phyloP scores from a whole-genome alignment of 2,329 filamentous ascomycete genomes.

The Sphaerulina musiva region DNA sequence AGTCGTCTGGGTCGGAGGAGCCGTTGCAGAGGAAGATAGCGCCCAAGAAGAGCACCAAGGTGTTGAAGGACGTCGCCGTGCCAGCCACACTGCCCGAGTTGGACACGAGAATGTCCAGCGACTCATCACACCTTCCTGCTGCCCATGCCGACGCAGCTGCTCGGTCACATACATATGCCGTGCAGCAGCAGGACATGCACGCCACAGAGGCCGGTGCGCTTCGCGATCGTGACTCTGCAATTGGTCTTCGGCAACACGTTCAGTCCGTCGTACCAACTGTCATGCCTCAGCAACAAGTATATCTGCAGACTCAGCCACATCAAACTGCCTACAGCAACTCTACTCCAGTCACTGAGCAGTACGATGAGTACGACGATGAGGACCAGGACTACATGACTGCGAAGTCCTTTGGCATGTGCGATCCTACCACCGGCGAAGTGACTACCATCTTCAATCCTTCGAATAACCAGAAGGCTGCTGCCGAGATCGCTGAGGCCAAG shows the following conservation, averaged over 20 bases:
- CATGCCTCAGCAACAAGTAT: constrained; percentile 2
- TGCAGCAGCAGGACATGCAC: constrained; percentile 25
- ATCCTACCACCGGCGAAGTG: constrained; percentile 56
- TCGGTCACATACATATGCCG: constrained; percentile 2
- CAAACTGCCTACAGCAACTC: constrained; percentile 8
- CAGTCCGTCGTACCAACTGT: constrained; percentile 4
- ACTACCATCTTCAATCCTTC: constrained; percentile 59
- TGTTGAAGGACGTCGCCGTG: constrained; percentile 25
- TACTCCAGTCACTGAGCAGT: constrained; percentile 16
- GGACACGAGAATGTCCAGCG: constrained; percentile 5
- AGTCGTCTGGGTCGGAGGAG: constrained; percentile 9
- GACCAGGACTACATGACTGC: constrained; percentile 69
- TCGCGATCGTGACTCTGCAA: constrained; percentile 22
- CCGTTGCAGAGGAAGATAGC: constrained; percentile 24
- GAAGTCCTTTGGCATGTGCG: constrained; percentile 68
- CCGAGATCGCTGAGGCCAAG: constrained; percentile 65
- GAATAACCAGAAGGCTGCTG: constrained; percentile 59
- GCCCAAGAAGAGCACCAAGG: constrained; percentile 31
- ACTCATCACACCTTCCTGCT: constrained; percentile 3
- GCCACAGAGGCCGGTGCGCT: constrained; percentile 27
- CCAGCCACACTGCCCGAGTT: constrained; percentile 7
- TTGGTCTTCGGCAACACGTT: background rate
- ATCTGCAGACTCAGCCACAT: constrained; percentile 4
- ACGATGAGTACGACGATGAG: constrained; percentile 64
- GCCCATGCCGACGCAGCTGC: background rate